Evolutionary conservation across 129 eudicot genomes (phyloP).

Genomic region (Pulicaria dysenterica): DNA sequence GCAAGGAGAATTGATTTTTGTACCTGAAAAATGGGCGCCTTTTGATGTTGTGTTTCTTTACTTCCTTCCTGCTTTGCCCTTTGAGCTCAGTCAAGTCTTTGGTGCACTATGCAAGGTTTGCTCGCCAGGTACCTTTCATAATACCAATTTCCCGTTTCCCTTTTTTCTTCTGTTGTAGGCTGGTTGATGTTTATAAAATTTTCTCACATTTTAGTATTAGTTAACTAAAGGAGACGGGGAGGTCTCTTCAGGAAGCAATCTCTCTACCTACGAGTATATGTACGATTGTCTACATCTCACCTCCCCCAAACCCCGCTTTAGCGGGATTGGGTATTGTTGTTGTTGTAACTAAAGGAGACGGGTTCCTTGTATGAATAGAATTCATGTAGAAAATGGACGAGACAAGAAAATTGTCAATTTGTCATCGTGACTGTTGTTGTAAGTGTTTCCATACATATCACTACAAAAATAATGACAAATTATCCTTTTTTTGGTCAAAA

Average conservation of each 20-base stretch:
- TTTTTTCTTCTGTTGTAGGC: background rate
- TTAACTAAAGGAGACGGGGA: no score
- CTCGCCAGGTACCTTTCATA: constrained; percentile 54
- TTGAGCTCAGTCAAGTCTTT: constrained; percentile 62
- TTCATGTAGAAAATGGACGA: background rate
- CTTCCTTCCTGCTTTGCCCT: constrained; percentile 78
- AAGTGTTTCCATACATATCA: background rate
- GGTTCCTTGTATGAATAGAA: background rate
- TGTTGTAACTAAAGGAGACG: no score
- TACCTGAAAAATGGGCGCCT: constrained; percentile 83
- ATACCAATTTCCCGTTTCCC: background rate
- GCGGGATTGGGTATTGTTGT: no score
- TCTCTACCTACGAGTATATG: no score
- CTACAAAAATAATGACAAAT: background rate
- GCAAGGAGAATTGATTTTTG: constrained; percentile 74
- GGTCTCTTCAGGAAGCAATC: no score
- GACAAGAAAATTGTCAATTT: background rate
- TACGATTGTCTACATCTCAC: no score
- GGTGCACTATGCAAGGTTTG: constrained; percentile 62
- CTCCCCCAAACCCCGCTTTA: no score
- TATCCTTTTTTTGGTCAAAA: background rate
- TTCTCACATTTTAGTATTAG: no score
- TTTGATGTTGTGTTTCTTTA: constrained; percentile 82
- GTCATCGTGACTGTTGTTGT: background rate
- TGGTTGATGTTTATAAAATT: background rate